These are phyloP conservation scores for Lasiodiplodia theobromae DNA, from an alignment of 2,329 filamentous ascomycete genomes.

Conservation along the genomic window DNA sequence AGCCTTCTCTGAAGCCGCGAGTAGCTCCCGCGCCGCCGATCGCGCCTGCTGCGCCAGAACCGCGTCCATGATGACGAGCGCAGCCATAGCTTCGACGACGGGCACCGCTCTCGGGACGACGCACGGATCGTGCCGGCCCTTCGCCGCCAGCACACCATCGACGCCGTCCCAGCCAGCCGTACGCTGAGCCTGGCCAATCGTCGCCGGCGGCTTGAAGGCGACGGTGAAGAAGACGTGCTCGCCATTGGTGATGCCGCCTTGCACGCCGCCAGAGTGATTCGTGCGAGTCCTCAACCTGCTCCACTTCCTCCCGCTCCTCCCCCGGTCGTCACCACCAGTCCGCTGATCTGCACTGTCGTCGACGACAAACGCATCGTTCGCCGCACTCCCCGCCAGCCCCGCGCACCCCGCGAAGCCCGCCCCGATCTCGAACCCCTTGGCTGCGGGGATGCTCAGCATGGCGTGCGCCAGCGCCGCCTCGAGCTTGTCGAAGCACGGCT, in stretches of 20 bases:
- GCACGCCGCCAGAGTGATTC: constrained; percentile 93
- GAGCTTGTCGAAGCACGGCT: constrained; percentile 94
- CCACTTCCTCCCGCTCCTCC: constrained; percentile 55
- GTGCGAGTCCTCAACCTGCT: constrained; percentile 79
- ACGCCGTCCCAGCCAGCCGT: constrained; percentile 81
- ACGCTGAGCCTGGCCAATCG: constrained; percentile 86
- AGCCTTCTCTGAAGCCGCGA: constrained; percentile 48
- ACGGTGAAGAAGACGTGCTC: constrained; percentile 93
- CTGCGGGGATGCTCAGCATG: constrained; percentile 94
- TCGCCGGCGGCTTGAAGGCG: constrained; percentile 95
- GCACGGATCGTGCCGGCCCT: constrained; percentile 93
- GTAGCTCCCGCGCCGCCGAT: constrained; percentile 44
- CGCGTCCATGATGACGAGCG: constrained; percentile 85
- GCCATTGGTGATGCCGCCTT: constrained; percentile 94
- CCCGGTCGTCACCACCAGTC: constrained; percentile 41
- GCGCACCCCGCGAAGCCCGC: constrained; percentile 89
- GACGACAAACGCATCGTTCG: too few species aligned
- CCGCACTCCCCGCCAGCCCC: constrained; percentile 62
- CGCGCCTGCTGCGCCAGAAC: constrained; percentile 80
- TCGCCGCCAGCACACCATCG: constrained; percentile 81
- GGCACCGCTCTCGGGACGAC: constrained; percentile 88
- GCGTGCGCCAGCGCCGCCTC: constrained; percentile 91
- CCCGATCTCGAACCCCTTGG: constrained; percentile 94
- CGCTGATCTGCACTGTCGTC: too few species aligned
- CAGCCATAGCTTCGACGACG: constrained; percentile 91